These are phyloP conservation scores for Cystofilobasidium ferigula DNA, from an alignment of 768 basidiomycete species.

Conservation along the genomic window DNA sequence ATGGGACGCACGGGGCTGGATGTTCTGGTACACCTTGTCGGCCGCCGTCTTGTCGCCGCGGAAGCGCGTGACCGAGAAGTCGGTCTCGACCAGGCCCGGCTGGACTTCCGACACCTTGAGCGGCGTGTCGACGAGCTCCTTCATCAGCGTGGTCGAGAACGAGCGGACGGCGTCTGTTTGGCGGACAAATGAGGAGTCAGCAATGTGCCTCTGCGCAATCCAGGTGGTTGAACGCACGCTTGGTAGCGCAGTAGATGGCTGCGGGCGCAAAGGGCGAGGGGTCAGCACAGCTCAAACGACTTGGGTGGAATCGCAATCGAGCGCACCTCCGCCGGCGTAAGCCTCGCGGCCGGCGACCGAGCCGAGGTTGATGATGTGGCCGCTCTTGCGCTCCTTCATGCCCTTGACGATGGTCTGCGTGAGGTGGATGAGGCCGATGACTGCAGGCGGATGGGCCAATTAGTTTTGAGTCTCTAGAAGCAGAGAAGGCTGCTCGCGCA, in stretches of 20 bases:
- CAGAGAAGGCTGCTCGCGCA: not conserved
- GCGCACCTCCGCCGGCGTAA: slow-evolving; percentile 56
- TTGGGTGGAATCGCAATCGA: not conserved
- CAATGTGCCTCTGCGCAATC: not conserved
- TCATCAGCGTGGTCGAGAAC: slow-evolving; percentile 68
- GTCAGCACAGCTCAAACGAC: not conserved
- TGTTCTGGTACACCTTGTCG: slow-evolving; percentile 78
- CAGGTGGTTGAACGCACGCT: not conserved
- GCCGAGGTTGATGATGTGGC: slow-evolving; percentile 90
- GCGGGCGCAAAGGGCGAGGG: not conserved
- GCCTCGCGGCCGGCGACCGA: slow-evolving; percentile 80
- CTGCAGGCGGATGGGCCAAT: no score
- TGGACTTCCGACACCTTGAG: slow-evolving; percentile 16
- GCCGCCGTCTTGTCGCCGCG: slow-evolving; percentile 66
- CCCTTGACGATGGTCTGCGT: slow-evolving; percentile 36
- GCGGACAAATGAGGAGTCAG: not conserved
- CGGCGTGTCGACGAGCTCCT: slow-evolving; percentile 81
- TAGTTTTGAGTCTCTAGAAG: no score
- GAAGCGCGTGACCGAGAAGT: slow-evolving; percentile 83
- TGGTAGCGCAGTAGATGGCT: slow-evolving; percentile 26
- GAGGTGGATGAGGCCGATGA: slow-evolving; percentile 37
- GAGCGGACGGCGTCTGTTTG: slow-evolving; percentile 50
- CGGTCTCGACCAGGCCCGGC: slow-evolving; percentile 27
- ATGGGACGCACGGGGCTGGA: slow-evolving; percentile 62
- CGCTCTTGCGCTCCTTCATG: slow-evolving; percentile 62